phyloP scores from a whole-genome alignment of 257 asterid genomes.

The Echites panduratus region DNA sequence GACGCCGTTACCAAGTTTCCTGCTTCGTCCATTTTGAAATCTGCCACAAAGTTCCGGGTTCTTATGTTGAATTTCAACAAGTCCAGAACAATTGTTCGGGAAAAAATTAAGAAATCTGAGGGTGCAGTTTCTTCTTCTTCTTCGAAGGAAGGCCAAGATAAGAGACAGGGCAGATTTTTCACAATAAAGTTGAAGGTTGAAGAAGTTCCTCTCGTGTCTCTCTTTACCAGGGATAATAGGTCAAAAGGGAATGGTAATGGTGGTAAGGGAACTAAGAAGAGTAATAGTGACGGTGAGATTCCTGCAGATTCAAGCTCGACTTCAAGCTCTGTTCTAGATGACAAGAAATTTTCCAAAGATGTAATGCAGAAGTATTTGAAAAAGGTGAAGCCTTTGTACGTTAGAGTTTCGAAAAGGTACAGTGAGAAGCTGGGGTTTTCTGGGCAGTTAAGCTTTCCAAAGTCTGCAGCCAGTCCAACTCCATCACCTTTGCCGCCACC shows the following conservation, averaged over 20 bases:
- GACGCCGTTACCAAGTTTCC: constrained; percentile 26
- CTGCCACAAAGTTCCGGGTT: constrained; percentile 36
- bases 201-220: constrained; percentile 47
- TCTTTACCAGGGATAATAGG: constrained; percentile 55
- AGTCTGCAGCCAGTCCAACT: constrained; percentile 19
- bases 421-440: constrained; percentile 52
- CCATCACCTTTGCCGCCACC: constrained; percentile 13
- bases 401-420: constrained; percentile 71
- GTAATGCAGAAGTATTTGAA: constrained; percentile 69
- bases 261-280: not conserved
- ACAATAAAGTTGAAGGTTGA: constrained; percentile 59
- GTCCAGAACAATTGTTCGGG: constrained; percentile 17
- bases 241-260: constrained; percentile 26
- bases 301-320: not conserved
- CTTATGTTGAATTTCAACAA: constrained; percentile 37
- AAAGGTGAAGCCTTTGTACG: constrained; percentile 71
- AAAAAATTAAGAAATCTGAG: constrained; percentile 6
- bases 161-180: constrained; percentile 20
- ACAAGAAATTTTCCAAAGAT: constrained; percentile 46
- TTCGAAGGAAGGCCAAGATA: constrained; percentile 18
- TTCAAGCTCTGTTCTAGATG: constrained; percentile 24
- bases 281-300: not conserved
- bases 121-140: constrained; percentile 1
- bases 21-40: constrained; percentile 19
- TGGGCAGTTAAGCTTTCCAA: constrained; percentile 24